Conservation (phyloP, 2,329 filamentous ascomycete species). For the Incumbomyces delicatus region DNA sequence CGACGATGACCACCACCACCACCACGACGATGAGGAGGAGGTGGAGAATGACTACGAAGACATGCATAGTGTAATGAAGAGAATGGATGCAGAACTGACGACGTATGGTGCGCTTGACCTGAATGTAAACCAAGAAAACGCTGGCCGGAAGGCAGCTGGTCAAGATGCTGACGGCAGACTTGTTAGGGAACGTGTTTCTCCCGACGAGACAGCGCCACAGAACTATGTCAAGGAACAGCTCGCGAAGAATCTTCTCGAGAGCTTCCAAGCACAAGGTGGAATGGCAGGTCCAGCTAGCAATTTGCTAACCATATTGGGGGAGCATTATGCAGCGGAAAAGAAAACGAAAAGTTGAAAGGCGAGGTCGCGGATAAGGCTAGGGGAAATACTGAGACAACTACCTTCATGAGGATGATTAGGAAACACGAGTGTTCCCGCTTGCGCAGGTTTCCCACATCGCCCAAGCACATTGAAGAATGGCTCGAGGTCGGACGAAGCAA, state of each 20-base stretch:
- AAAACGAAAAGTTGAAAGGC: not conserved
- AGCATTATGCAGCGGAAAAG: not conserved
- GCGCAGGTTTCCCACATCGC: too few species aligned
- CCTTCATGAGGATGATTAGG: too few species aligned
- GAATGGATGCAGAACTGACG: slow-evolving; percentile 40
- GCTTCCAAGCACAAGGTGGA: slow-evolving; percentile 82
- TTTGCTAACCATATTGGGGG: slow-evolving; percentile 73
- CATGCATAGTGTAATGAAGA: slow-evolving; percentile 33
- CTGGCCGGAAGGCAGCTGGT: not conserved
- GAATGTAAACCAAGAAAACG: slow-evolving; percentile 15
- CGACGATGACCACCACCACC: too few species aligned
- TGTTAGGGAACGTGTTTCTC: slow-evolving; percentile 17
- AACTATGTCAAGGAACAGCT: slow-evolving; percentile 77
- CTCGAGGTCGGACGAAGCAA: too few species aligned
- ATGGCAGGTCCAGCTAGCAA: slow-evolving; percentile 80
- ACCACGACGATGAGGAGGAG: slow-evolving; percentile 29
- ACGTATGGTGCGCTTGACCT: slow-evolving; percentile 36
- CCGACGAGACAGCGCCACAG: slow-evolving; percentile 34
- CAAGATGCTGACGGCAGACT: slow-evolving; percentile 20
- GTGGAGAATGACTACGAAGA: slow-evolving; percentile 47
- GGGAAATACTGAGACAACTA: too few species aligned
- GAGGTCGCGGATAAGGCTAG: not conserved
- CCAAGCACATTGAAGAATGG: too few species aligned
- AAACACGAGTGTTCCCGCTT: too few species aligned
- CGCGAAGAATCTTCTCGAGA: slow-evolving; percentile 81